phyloP scores from a whole-genome alignment of 371 early-diverging fungal genomes.

The Circinella umbellata region DNA sequence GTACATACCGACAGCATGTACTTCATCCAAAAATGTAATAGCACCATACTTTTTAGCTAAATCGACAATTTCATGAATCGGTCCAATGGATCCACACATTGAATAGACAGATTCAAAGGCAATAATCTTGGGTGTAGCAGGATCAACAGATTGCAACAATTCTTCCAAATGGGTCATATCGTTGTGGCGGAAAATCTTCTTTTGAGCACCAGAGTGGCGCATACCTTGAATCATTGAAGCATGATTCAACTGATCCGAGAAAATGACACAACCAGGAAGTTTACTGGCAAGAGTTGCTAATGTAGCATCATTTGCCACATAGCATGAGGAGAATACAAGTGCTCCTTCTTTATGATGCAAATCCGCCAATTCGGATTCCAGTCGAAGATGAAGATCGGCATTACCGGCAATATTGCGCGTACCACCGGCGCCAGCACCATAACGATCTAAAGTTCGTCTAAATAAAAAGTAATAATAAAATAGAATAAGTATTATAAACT shows the following conservation, averaged over 20 bases:
- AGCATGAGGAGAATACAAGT: constrained; percentile 97
- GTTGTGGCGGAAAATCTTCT: constrained; percentile 96
- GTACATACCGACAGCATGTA: constrained; percentile 99
- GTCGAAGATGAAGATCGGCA: constrained; percentile 91
- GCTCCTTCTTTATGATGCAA: constrained; percentile 94
- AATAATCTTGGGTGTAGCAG: constrained; percentile 91
- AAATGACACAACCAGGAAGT: constrained; percentile 93
- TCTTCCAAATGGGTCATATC: constrained; percentile 90
- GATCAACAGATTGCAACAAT: constrained; percentile 79
- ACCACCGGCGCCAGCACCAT: constrained; percentile 98
- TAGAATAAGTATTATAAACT: background rate
- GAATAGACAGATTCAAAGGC: constrained; percentile 98
- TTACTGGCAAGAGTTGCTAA: constrained; percentile 90
- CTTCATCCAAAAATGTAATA: constrained; percentile 97
- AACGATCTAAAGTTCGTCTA: constrained; percentile 85
- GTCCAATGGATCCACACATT: constrained; percentile 98
- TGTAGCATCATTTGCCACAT: constrained; percentile 98
- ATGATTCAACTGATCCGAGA: constrained; percentile 95
- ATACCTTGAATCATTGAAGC: constrained; percentile 99
- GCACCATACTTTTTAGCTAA: constrained; percentile 98
- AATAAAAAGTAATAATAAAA: background rate
- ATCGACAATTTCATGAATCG: constrained; percentile 90
- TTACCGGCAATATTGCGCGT: constrained; percentile 99
- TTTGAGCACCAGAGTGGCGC: constrained; percentile 88
- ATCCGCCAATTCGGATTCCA: constrained; percentile 91